These are phyloP conservation scores for Byssochlamys sp. DNA, from an alignment of 2,329 filamentous ascomycete genomes.

Conservation along the genomic window DNA sequence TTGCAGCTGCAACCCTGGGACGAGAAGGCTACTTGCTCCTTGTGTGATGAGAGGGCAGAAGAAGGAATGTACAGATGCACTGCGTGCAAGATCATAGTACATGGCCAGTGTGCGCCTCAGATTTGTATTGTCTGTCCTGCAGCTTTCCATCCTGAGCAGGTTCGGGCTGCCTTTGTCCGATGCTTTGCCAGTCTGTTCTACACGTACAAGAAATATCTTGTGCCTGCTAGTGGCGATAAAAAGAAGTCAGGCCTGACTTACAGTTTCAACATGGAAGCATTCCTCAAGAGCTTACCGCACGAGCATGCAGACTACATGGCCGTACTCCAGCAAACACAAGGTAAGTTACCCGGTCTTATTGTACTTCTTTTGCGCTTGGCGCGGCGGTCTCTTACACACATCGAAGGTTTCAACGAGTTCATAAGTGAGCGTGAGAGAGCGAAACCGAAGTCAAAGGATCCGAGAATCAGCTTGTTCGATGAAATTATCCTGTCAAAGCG, in stretches of 20 bases:
- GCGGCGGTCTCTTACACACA: constrained; percentile 7
- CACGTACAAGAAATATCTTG: constrained; percentile 56
- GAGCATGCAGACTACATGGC: constrained; percentile 57
- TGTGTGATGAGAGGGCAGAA: constrained; percentile 50
- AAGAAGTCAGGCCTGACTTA: constrained; percentile 55
- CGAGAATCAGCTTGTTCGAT: constrained; percentile 52
- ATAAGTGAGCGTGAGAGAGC: constrained; percentile 53
- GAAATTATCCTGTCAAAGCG: constrained; percentile 57
- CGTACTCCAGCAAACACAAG: constrained; percentile 56
- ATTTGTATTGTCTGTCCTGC: constrained; percentile 58
- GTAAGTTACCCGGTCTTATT: constrained; percentile 19
- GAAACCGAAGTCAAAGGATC: constrained; percentile 42
- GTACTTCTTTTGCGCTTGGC: background rate
- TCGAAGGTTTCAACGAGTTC: constrained; percentile 51
- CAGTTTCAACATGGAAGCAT: constrained; percentile 58
- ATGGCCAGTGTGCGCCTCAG: constrained; percentile 50
- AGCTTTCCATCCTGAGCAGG: constrained; percentile 57
- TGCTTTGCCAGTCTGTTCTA: constrained; percentile 61
- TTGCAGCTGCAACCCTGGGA: constrained; percentile 37
- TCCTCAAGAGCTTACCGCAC: constrained; percentile 53
- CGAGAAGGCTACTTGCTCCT: constrained; percentile 35
- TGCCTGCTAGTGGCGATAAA: constrained; percentile 50
- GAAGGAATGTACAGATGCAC: constrained; percentile 44
- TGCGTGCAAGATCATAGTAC: constrained; percentile 43
- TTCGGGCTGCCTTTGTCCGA: constrained; percentile 58